Evolutionary conservation across 2,329 filamentous ascomycete genomes (phyloP).

Genomic region (Sporothrix brunneoviolacea): DNA sequence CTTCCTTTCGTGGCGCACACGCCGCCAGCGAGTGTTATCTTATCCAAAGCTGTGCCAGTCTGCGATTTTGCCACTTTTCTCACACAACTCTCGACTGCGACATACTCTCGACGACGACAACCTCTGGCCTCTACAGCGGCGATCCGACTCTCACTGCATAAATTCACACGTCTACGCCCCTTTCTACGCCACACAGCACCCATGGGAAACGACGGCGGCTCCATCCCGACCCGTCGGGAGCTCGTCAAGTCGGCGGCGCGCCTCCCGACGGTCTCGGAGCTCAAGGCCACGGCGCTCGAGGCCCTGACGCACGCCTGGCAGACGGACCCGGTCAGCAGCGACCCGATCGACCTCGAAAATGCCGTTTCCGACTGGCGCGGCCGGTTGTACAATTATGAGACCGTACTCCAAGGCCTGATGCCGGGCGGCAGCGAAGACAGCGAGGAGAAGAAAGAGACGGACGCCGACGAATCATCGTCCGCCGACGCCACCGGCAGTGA

Average conservation of each 20-base stretch:
- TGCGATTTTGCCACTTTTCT: too few relatives aligned
- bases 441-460: not conserved
- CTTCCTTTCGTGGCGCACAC: too few relatives aligned
- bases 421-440: conserved; percentile 41
- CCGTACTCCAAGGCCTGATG: conserved; percentile 60
- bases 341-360: conserved; percentile 59
- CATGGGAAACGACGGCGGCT: conserved; percentile 98
- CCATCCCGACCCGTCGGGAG: conserved; percentile 90
- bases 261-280: conserved; percentile 70
- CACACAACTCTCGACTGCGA: too few relatives aligned
- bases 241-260: conserved; percentile 91
- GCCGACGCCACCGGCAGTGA: conserved; percentile 33
- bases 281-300: conserved; percentile 83
- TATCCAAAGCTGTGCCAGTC: too few relatives aligned
- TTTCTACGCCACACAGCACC: not conserved
- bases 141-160: too few relatives aligned
- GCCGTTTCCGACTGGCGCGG: conserved; percentile 81
- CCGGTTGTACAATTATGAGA: conserved; percentile 90
- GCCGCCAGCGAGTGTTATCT: too few relatives aligned
- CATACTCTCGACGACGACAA: too few relatives aligned
- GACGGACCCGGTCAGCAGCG: conserved; percentile 78
- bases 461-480: conserved; percentile 21
- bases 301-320: conserved; percentile 81
- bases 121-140: too few relatives aligned
- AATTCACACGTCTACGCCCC: too few relatives aligned